Evolutionary conservation across 768 basidiomycete species (phyloP), one percentile per base, ranked within the genome.

Genomic region (Lentinula detonsa): DNA sequence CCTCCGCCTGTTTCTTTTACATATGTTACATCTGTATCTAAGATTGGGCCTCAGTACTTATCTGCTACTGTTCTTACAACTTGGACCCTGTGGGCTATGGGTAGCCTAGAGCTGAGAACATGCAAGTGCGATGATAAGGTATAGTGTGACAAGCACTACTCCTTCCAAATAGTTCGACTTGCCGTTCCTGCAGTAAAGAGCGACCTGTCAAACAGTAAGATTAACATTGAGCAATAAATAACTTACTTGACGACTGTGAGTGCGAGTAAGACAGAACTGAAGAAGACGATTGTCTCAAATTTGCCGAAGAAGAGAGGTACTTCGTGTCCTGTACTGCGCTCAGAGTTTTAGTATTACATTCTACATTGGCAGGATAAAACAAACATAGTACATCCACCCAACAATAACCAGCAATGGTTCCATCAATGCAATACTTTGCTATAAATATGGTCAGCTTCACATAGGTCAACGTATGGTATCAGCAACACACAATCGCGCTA

Each of bases 151-250:
- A 39, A 84, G 74, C 90, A 95, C 89, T 46, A 93, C 70, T 35
- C 94, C 94, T 74, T 95, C 93, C 86, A 95, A 90, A 69, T 93
- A 95, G 69, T 95, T 94, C 13, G 90, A 88, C 67, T 87, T 88
- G 52, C 93, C 93, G 64, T 91, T 88, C 37, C 40, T 56, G n/a
- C 28, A 51, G 34, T 10, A 5, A 51, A 5, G n/a, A 21, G 3
- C 18, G 16, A 21, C 8, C 21, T 46, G n/a, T 51, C 21, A 7
- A 31, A 16, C 23, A 35, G 1, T 35, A 13, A 7, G 15, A 33
- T 5, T 4, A 35, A 16, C 15, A 13, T 4, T 4, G 15, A 35
- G 53, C 33, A 21, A 21, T 42, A 21, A 18, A 28, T 56, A 40
- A n/a, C 40, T 10, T n/a, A 56, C 75, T 86, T 84, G 62, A 93